These are phyloP conservation scores for Clavispora vitiphila DNA, from an alignment of 805 yeast species.

Conservation along the genomic window DNA sequence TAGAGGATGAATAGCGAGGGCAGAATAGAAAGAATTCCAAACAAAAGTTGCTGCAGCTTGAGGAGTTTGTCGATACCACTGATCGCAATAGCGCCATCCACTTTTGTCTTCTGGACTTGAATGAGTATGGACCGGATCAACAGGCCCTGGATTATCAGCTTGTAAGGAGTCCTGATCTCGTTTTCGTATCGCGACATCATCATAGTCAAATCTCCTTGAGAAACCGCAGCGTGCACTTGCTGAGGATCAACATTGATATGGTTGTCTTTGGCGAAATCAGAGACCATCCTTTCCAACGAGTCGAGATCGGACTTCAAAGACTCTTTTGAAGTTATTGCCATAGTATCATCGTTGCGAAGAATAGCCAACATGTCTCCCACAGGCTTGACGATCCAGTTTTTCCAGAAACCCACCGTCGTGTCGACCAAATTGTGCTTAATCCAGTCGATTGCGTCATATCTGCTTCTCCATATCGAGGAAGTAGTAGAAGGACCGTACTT, in stretches of 20 bases:
- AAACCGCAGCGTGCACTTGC: conserved; percentile 45
- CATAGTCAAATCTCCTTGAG: conserved; percentile 72
- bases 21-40: conserved; percentile 84
- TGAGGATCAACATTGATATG: conserved; percentile 14
- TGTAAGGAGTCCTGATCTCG: conserved; percentile 67
- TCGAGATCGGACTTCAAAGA: conserved; percentile 73
- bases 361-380: conserved; percentile 66
- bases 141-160: conserved; percentile 60
- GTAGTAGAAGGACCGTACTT: conserved; percentile 53
- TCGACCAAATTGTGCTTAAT: conserved; percentile 52
- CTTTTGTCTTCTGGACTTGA: conserved; percentile 94
- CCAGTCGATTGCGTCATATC: conserved; percentile 54
- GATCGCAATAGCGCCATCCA: conserved; percentile 87
- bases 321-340: conserved; percentile 74
- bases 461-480: conserved; percentile 41
- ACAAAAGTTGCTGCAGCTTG: conserved; percentile 89
- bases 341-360: conserved; percentile 73
- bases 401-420: conserved; percentile 61
- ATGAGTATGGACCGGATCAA: conserved; percentile 74
- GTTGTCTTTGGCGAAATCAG: conserved; percentile 52
- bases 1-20: conserved; percentile 66
- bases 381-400: conserved; percentile 83
- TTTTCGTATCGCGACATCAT: conserved; percentile 77
- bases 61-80: conserved; percentile 86
- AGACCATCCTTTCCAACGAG: conserved; percentile 83